Percentiles rank a stretch among this genome's conserved stretches.
phyloP scores from a whole-genome alignment of 257 asterid species.

The Datura wrightii region DNA sequence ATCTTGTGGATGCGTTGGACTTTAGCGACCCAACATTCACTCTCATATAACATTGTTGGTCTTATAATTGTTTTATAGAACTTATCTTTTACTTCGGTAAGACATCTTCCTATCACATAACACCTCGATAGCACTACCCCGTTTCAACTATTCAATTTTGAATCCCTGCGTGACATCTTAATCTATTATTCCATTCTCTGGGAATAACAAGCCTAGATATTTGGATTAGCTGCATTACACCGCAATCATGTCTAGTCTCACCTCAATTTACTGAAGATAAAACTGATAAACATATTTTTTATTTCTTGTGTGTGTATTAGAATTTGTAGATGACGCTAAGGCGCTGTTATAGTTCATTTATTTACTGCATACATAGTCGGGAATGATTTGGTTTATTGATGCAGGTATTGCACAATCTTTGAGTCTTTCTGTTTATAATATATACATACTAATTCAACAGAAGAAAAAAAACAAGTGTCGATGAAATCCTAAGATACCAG shows the following conservation, averaged over 20 bases:
- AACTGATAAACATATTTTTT: no score
- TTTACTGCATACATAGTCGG: neutral
- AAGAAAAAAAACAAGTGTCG: neutral
- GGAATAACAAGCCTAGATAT: neutral
- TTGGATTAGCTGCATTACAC: neutral
- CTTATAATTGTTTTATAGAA: neutral
- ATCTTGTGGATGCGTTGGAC: neutral
- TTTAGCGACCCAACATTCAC: neutral
- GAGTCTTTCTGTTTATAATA: neutral
- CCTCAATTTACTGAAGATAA: neutral
- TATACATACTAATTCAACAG: neutral
- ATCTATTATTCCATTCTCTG: neutral
- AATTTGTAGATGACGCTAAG: no score
- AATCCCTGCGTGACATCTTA: neutral
- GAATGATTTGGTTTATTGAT: neutral
- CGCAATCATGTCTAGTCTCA: neutral
- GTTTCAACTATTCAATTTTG: neutral
- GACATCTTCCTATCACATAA: neutral
- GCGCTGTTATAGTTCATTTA: neutral
- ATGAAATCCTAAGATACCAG: neutral
- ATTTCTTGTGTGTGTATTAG: no score
- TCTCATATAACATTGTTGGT: conserved; percentile 1
- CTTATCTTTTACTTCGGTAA: neutral
- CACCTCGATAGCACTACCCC: neutral
- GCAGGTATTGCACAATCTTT: neutral